Conservation (phyloP, 2,329 filamentous ascomycete species). For the Arthrobotrys sinensis region DNA sequence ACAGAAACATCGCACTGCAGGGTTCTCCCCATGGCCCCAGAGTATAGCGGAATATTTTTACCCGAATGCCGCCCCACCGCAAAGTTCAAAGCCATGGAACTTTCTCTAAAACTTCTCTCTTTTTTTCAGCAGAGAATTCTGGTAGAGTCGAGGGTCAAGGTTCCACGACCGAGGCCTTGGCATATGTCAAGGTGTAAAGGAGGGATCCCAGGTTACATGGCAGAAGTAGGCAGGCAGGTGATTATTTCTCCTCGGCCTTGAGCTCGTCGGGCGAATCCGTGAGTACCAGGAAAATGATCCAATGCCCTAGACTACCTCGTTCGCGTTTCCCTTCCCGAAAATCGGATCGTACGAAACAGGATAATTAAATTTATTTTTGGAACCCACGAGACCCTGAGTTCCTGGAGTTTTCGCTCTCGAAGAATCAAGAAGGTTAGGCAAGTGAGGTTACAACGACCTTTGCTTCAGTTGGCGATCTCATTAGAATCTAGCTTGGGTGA, state of each 20-base stretch:
- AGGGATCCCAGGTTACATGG: conserved; percentile 40
- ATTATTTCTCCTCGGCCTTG: conserved; percentile 22
- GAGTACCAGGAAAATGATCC: conserved; percentile 7
- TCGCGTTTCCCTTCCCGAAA: not conserved
- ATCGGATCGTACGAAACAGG: conserved; percentile 8
- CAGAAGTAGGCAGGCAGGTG: conserved; percentile 41
- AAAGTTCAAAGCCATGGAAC: conserved; percentile 1
- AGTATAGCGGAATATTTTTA: conserved; percentile 13
- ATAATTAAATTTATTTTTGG: conserved; percentile 44
- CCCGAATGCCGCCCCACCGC: conserved; percentile 13
- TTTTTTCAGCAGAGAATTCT: conserved; percentile 11
- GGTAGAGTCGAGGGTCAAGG: not conserved
- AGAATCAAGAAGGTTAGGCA: conserved; percentile 1
- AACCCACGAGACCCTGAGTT: conserved; percentile 3
- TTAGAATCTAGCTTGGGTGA: conserved; percentile 29
- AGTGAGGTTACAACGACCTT: conserved; percentile 45
- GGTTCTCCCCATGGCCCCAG: conserved; percentile 23
- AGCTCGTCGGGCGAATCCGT: conserved; percentile 22
- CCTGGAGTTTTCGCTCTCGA: not conserved
- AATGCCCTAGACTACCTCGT: not conserved
- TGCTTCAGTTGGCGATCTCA: conserved; percentile 28
- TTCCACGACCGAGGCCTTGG: conserved; percentile 28
- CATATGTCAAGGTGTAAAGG: conserved; percentile 38
- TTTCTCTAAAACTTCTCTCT: conserved; percentile 1
- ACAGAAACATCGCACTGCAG: conserved; percentile 3